phyloP scores from a whole-genome alignment of 495 filamentous ascomycete genomes.

The Tuber indicum region DNA sequence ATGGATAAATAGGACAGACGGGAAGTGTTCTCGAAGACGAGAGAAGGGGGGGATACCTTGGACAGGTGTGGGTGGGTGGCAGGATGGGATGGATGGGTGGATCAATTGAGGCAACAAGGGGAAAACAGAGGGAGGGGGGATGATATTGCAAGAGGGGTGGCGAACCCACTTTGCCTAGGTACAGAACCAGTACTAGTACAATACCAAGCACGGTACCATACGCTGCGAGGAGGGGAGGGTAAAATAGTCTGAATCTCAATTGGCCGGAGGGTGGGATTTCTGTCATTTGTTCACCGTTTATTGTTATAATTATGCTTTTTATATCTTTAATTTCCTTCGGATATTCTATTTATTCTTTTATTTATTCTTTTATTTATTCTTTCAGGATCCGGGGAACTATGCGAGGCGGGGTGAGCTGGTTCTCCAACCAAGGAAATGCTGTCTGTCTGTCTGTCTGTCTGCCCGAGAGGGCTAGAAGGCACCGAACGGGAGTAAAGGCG shows the following conservation, averaged over 20 bases:
- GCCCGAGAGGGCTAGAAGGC: background rate
- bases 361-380: background rate
- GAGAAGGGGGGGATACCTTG: background rate
- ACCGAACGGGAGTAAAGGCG: background rate
- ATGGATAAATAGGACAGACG: background rate
- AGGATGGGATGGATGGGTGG: too few species aligned
- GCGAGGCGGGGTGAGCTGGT: background rate
- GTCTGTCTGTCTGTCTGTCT: background rate
- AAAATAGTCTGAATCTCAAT: background rate
- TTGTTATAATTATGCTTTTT: background rate
- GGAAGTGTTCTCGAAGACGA: slow-evolving; percentile 2
- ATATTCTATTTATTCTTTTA: background rate
- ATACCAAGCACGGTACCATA: too few species aligned
- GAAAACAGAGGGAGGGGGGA: background rate
- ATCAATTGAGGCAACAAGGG: background rate
- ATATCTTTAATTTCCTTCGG: background rate
- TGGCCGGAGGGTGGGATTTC: background rate
- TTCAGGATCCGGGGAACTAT: background rate
- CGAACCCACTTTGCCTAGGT: background rate
- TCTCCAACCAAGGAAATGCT: background rate
- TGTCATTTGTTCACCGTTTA: background rate
- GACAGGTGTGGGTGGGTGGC: too few species aligned
- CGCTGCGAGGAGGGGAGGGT: background rate
- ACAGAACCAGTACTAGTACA: background rate
- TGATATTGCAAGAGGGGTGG: background rate